Percentiles rank a stretch among this genome's conserved stretches.
Conservation (phyloP, 768 basidiomycete species). For the Rhizopogon rudus region DNA sequence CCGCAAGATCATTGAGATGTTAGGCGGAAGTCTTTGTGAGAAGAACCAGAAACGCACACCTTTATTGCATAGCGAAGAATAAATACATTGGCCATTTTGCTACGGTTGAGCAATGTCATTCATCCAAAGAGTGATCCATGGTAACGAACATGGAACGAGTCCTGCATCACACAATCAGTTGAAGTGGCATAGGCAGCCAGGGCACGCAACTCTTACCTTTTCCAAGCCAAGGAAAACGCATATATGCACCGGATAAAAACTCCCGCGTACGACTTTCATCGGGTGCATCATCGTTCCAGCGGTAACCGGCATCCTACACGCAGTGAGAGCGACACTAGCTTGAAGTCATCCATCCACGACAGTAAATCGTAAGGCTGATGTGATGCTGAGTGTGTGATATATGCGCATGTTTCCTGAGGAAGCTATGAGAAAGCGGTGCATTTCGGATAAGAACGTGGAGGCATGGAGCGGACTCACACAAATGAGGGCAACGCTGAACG, state of each 20-base stretch:
- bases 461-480: conserved; percentile 5
- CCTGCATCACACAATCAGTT: background rate
- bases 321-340: background rate
- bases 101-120: background rate
- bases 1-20: background rate
- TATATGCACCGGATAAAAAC: background rate
- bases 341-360: background rate
- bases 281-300: background rate
- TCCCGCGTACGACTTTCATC: background rate
- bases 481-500: conserved; percentile 1
- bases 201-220: background rate
- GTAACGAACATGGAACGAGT: background rate
- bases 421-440: conserved; percentile 21
- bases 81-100: background rate
- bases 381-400: background rate
- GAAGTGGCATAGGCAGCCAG: background rate
- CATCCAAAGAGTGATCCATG: background rate
- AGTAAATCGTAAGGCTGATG: background rate
- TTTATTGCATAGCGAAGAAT: background rate
- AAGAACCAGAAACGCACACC: background rate
- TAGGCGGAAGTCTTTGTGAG: background rate
- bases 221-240: background rate
- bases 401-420: background rate
- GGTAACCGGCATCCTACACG: background rate
- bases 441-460: conserved; percentile 4